Base-by-base conservation (phyloP, 257 asterid species). In the Apocynum venetum region DNA sequence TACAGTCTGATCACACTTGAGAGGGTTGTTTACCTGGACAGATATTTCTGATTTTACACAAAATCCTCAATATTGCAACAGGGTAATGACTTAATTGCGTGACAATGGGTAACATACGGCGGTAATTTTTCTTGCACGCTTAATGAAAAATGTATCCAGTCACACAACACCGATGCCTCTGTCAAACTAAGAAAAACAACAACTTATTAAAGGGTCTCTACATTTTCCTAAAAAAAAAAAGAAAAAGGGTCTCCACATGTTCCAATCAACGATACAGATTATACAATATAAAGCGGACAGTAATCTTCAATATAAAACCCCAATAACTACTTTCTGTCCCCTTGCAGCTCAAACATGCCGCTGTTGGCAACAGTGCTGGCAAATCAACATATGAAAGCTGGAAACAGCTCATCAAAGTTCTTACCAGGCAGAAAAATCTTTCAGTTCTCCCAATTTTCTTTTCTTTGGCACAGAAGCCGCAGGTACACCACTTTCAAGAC, bases 351-450 rank as follows among this genome's bases (percentile, higher is more conserved):
- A 40, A 43, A 35, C 14, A 20, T 65, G 65, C 57, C 77, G 25
- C 35, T n/a, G 11, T 74, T 56, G 43, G 41, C 41, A 4, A 11
- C 31, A 56, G 55, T 43, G 49, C 20, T 40, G 40, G 52, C 52
- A 64, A 65, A 64, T 49, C 5, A 25, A 65, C n/a, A 49, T 15
- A 8, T 25, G 41, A 44, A 40, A 41, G 80, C 17, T 11, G 38
- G 44, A 8, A 17, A 68, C 25, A 3, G n/a, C 31, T 67, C 49
- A 73, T 52, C 35, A 53, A 49, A 76, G 73, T 51, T 25, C 80
- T 84, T 80, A 92, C 98, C 98, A 94, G 46, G 90, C 86, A 48
- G 96, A 89, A 80, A 95, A 93, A 84, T 95, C 89, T 79, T 91
- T 90, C 36, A 91, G 86, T 52, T 91, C 89, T 12, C 87, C 90